Percentiles rank a stretch among this genome's conserved stretches.
Evolutionary conservation across 1,284 basidiomycete species (phyloP).

Genomic region (Caloboletus firmus): DNA sequence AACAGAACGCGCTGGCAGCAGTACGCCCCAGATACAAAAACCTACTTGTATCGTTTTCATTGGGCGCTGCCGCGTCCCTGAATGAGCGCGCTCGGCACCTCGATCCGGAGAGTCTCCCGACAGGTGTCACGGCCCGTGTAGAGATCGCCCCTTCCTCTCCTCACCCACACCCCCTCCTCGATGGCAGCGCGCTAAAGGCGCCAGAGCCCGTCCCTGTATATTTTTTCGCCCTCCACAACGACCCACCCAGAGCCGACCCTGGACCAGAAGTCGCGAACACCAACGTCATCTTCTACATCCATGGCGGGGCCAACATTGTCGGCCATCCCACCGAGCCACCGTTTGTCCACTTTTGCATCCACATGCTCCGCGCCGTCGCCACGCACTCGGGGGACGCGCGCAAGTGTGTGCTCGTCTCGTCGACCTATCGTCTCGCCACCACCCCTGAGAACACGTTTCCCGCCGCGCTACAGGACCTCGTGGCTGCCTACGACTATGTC

Average conservation of each 20-base stretch:
- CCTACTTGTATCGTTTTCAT: accelerated
- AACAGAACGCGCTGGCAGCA: slow-evolving; percentile 7
- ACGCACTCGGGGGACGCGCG: background rate
- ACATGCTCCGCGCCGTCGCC: slow-evolving; percentile 16
- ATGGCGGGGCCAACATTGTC: slow-evolving; percentile 24
- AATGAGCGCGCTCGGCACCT: slow-evolving; percentile 19
- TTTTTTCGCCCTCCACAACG: background rate
- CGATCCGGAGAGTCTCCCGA: slow-evolving; percentile 10
- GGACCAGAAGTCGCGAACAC: background rate
- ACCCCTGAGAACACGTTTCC: slow-evolving; percentile 28
- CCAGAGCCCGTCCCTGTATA: slow-evolving; percentile 22
- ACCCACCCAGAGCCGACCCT: background rate
- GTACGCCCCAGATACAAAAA: background rate
- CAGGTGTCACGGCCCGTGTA: slow-evolving; percentile 13
- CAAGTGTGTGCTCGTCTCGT: slow-evolving; percentile 20
- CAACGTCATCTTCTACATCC: slow-evolving; percentile 26
- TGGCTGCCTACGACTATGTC: slow-evolving; percentile 25
- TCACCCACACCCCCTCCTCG: slow-evolving; percentile 11
- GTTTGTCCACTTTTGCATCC: slow-evolving; percentile 8
- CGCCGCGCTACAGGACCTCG: slow-evolving; percentile 25
- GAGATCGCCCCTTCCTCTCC: slow-evolving; percentile 25
- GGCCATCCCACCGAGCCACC: slow-evolving; percentile 19
- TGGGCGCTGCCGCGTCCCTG: slow-evolving; percentile 12
- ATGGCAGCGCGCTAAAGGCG: slow-evolving; percentile 5
- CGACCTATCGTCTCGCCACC: slow-evolving; percentile 28